A percentile compares a stretch with the other conserved stretches of the same genome.
Evolutionary conservation across 441 rosid species (phyloP).

Genomic region (Erodium moschatum): DNA sequence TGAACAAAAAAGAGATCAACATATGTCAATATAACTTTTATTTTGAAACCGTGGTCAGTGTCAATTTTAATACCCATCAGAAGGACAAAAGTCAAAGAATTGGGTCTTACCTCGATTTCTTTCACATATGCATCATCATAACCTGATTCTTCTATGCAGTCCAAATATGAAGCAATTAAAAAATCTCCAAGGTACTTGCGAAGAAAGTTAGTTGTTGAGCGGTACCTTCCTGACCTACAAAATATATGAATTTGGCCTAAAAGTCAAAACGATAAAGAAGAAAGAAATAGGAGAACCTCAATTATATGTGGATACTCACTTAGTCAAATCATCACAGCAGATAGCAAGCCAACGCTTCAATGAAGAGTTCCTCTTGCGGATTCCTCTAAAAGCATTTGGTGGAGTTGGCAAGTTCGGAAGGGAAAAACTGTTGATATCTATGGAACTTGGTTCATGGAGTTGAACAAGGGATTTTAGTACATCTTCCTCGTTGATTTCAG

Average conservation of each 20-base stretch:
- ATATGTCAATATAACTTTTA: background rate
- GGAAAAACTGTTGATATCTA: conserved; percentile 45
- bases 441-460: conserved; percentile 43
- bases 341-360: conserved; percentile 81
- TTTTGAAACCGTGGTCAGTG: too few species aligned
- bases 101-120: conserved; percentile 69
- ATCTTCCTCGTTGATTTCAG: conserved; percentile 39
- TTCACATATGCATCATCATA: conserved; percentile 64
- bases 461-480: conserved; percentile 52
- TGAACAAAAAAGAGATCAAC: conserved; percentile 21
- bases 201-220: conserved; percentile 47
- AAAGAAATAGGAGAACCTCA: background rate
- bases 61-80: too few species aligned
- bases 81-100: conserved; percentile 6
- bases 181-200: conserved; percentile 89
- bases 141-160: conserved; percentile 57
- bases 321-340: conserved; percentile 72
- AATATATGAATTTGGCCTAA: conserved; percentile 8
- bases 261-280: too few species aligned
- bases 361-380: conserved; percentile 54
- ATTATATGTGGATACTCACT: conserved; percentile 33
- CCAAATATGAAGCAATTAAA: conserved; percentile 66
- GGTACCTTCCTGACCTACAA: conserved; percentile 61
- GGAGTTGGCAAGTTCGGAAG: conserved; percentile 75
- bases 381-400: conserved; percentile 77